phyloP scores from a whole-genome alignment of 192 early-diverging fungal genomes.

The Coemansia umbellata region DNA sequence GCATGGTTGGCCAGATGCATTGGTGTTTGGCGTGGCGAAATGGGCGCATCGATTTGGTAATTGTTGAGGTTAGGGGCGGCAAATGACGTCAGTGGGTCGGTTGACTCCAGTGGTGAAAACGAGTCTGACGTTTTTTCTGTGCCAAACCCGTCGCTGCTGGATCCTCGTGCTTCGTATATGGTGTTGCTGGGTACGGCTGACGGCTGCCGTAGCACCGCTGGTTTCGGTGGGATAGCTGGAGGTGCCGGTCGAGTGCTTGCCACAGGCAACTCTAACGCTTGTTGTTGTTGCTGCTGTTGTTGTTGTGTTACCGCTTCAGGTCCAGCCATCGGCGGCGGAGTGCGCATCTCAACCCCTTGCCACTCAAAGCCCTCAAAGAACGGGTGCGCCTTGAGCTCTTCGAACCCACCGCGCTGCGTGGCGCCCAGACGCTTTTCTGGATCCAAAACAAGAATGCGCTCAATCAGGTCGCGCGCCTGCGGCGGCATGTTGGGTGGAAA shows the following conservation, averaged over 20 bases:
- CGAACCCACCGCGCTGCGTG: conserved; percentile 51
- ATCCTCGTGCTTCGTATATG: conserved; percentile 4
- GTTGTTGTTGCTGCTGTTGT: too few species aligned
- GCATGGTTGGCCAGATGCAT: conserved; percentile 19
- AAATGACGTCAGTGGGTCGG: conserved; percentile 26
- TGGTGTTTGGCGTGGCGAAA: conserved; percentile 34
- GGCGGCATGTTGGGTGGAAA: conserved; percentile 75
- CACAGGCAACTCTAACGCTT: too few species aligned
- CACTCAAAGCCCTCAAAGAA: conserved; percentile 84
- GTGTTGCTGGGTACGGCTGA: background rate
- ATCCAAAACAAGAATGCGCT: conserved; percentile 65
- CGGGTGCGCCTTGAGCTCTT: conserved; percentile 66
- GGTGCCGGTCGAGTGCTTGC: conserved; percentile 8
- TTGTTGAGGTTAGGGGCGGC: conserved; percentile 17
- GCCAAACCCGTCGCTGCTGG: conserved; percentile 47
- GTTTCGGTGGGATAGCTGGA: conserved; percentile 44
- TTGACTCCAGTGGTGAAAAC: conserved; percentile 21
- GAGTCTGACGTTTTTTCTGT: conserved; percentile 38
- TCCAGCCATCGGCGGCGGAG: conserved; percentile 39
- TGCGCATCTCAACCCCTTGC: conserved; percentile 43
- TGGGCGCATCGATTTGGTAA: conserved; percentile 26
- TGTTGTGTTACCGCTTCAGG: too few species aligned
- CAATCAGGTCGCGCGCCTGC: conserved; percentile 70
- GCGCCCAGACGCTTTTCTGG: conserved; percentile 62
- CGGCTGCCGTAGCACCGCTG: conserved; percentile 31